Evolutionary conservation across 2,329 filamentous ascomycete genomes (phyloP), one percentile per base, ranked within the genome.

Genomic region (Epichloe elymi): DNA sequence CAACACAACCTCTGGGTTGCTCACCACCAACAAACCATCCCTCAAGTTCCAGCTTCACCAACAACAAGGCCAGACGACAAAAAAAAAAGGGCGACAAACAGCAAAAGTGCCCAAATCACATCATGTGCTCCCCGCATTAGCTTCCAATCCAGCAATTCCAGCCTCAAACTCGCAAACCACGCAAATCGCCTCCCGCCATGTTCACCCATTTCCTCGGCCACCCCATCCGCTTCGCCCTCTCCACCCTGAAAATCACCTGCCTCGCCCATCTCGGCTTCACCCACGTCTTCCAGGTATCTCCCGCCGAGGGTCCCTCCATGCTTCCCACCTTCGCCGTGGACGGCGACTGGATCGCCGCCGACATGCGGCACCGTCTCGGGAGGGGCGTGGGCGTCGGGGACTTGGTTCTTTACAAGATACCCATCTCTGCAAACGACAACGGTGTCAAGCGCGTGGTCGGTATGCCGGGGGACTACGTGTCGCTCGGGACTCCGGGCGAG

Each of bases 391-490:
- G 69, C 47, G 83, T 95, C n/a, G 93, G 93, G 30, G 93, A 98
- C 67, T 69, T 96, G 11, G 82, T 97, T 46, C 76, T 78, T 23
- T 95, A 86, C 66, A 76, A 79, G 51, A 85, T 90, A 58, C 93
- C 93, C 15, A 73, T 83, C 41, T 77, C 82, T 54, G 67, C 76
- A 12, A 72, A 75, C 51, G 69, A 78, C 20, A 69, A 70, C 52
- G 86, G 81, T 12, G 78, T 89, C 48, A 98, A 98, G 74, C 78
- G 93, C 54, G 80, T 96, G 41, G 63, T 86, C 51, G 85, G 84
- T 23, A 72, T 89, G 76, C 82, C 82, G 0, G 86, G 86, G 0
- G 86, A 91, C 61, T 88, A 86, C 60, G 85, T 90, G 26, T 66
- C 83, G 49, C 68, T 83, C 30, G 75, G 84, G 53, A 82, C 79